Evolutionary conservation across 306 rosid genomes (phyloP), one percentile per base, ranked within the genome.

Genomic region (Dicorynia guianensis): DNA sequence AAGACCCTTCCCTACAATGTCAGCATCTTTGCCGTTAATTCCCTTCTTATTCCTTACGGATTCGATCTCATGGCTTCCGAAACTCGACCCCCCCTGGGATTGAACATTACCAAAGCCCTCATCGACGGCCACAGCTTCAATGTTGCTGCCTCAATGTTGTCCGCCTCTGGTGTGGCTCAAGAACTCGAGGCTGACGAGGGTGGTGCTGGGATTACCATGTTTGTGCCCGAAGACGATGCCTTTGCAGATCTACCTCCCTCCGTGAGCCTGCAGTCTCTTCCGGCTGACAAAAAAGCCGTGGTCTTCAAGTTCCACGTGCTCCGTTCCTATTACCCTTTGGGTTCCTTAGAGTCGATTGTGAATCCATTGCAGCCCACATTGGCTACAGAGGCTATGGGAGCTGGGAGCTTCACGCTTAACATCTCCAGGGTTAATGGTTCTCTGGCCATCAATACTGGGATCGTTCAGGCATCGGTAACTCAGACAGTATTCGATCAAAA

Each of bases 341-440:
- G 99, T 0, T 90, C 99, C 1, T 83, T 96, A 12, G 85, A 96
- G 75, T 90, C 97, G 3, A 86, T 93, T 6, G 97, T 89, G 72
- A 96, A 96, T 75, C 99, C 99, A 0, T 82, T 90, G n/a, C 93
- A 93, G 67, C 99, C 99, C n/a, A 96, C 99, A 7, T 79, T 96
- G 18, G 99, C 99, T 0, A 96, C 99, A 0, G 98, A 96, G 76
- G 81, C 80, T 74, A 87, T 82, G 89, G 99, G 99, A 0, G 99
- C 99, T 0, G 92, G 94, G 0, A 84, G 93, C 56, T 93, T 77
- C 80, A 96, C 99, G 6, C 93, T 96, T 55, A 96, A 96, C 81
- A 96, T 96, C 33, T 90, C 98, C 0, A 75, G 90, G 33, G 76
- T 86, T 3, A 96, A 89, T 11, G 99, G 96, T 48, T 89, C 98